Conservation (phyloP, 768 basidiomycete genomes). For the Suillus paluster region DNA sequence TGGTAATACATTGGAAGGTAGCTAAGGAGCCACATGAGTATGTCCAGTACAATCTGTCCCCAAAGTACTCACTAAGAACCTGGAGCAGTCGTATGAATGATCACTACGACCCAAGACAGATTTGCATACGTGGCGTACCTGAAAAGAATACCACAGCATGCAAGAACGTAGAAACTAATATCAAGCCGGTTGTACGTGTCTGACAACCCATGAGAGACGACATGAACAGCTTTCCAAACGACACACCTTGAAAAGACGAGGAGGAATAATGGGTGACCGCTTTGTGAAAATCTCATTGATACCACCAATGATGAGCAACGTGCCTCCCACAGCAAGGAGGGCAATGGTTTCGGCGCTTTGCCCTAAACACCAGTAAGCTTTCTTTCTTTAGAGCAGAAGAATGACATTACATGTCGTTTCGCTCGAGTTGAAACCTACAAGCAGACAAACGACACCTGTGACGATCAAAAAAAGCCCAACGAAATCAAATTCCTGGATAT, state of each 20-base stretch:
- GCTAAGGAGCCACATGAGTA: conserved; percentile 20
- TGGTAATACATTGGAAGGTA: conserved; percentile 49
- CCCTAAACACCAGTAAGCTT: conserved; percentile 27
- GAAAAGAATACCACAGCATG: conserved; percentile 39
- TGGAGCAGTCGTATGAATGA: conserved; percentile 12
- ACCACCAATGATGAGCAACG: conserved; percentile 32
- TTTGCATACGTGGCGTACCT: conserved; percentile 21
- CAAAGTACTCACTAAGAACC: conserved; percentile 28
- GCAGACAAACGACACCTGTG: conserved; percentile 39
- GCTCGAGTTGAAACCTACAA: conserved; percentile 43
- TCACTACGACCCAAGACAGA: neutral
- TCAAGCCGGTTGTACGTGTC: conserved; percentile 43
- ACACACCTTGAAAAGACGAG: conserved; percentile 41
- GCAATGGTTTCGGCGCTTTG: conserved; percentile 36
- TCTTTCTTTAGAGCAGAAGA: neutral
- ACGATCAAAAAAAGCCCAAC: conserved; percentile 41
- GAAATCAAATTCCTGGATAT: conserved; percentile 43
- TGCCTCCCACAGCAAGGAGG: conserved; percentile 39
- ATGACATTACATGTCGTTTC: conserved; percentile 34
- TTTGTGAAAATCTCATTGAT: conserved; percentile 41
- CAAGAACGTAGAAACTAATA: conserved; percentile 38
- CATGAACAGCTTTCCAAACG: neutral
- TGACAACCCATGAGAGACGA: conserved; percentile 12
- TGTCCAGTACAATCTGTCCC: neutral
- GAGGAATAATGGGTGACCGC: conserved; percentile 43